A percentile compares a stretch with the other conserved stretches of the same genome.
These are phyloP conservation scores for Hypomontagnella monticulosa DNA, from an alignment of 495 filamentous ascomycete genomes.

Conservation along the genomic window DNA sequence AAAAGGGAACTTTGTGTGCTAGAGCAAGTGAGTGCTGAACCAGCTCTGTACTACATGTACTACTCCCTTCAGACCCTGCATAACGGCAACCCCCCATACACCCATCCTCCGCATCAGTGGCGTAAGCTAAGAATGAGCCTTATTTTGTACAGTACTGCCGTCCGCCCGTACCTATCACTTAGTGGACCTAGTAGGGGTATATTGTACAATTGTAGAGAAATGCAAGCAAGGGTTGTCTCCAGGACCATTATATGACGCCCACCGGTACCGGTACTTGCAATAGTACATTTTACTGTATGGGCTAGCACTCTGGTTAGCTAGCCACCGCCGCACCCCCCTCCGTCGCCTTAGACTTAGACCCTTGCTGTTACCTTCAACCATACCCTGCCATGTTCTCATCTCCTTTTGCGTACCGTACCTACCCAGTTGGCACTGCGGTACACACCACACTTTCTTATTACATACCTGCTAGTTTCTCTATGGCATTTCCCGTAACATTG, in stretches of 20 bases:
- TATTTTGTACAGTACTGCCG: conserved; percentile 26
- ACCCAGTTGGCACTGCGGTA: conserved; percentile 16
- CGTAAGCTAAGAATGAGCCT: conserved; percentile 48
- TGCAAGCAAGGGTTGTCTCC: conserved; percentile 13
- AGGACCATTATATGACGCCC: conserved; percentile 12
- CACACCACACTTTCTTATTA: conserved; percentile 23
- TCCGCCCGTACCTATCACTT: conserved; percentile 10
- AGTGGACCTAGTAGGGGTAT: conserved; percentile 1
- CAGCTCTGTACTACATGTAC: conserved; percentile 24
- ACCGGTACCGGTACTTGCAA: conserved; percentile 41
- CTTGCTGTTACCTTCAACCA: conserved; percentile 43
- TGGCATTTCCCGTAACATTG: conserved; percentile 40
- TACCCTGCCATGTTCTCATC: conserved; percentile 45
- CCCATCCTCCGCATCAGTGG: conserved; percentile 54
- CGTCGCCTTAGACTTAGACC: conserved; percentile 39
- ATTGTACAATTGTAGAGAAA: conserved; percentile 14
- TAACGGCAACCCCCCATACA: conserved; percentile 46
- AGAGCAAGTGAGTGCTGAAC: conserved; percentile 10
- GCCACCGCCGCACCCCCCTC: conserved; percentile 33
- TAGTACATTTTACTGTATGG: neutral
- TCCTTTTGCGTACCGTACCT: conserved; percentile 37
- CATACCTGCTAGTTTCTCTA: conserved; percentile 29
- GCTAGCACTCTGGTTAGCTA: conserved; percentile 3
- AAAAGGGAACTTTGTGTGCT: conserved; percentile 17
- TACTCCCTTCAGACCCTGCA: conserved; percentile 51